Evolutionary conservation across 108 stramenopile species (phyloP), one percentile per base, ranked within the genome.

Genomic region (Pseudonitzschia multiseries): DNA sequence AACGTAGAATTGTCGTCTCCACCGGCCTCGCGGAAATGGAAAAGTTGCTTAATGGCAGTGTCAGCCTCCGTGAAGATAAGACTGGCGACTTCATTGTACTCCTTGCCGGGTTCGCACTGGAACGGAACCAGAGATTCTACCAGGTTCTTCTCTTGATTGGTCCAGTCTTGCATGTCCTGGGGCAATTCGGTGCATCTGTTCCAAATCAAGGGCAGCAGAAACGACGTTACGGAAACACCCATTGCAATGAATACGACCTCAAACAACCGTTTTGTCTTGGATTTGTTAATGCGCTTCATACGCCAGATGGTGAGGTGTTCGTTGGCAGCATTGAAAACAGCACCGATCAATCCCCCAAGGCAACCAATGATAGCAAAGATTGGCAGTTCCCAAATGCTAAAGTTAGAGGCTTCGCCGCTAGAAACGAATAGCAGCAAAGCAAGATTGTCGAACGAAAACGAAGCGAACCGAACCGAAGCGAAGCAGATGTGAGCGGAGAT

Each of bases 81-180:
- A 64, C 87, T 89, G 20, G 96, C 98, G 32, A 98, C 95, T 81
- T 98, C 96, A 69, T 98, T 97, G 92, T 98, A 98, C 64, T 97
- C 89, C 69, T 91, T 96, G 10, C 90, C 92, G 10, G 88, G 86
- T 31, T 87, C 75, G 74, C 98, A 98, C 53, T 87, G 81, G 75
- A 96, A 97, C 10, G 93, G 91, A 5, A 97, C 95, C 17, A 98
- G 80, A 31, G 85, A 86, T 29, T 90, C 93, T 24, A 97, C 96
- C 21, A 98, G 83, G 60, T 84, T 84, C 83, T 89, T 97, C 78
- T 93, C 95, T 78, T 97, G 95, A 73, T 96, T 94, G 13, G 90
- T 93, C 96, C 96, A 98, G 48, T 95, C 95, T 61, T 96, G 95
- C 93, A 96, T 95, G 80, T 95, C 92, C 20, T 91, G 87, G 18